Evolutionary conservation across 768 basidiomycete genomes (phyloP), one percentile per base, ranked within the genome.

Genomic region (Psilocybe tampanensis): DNA sequence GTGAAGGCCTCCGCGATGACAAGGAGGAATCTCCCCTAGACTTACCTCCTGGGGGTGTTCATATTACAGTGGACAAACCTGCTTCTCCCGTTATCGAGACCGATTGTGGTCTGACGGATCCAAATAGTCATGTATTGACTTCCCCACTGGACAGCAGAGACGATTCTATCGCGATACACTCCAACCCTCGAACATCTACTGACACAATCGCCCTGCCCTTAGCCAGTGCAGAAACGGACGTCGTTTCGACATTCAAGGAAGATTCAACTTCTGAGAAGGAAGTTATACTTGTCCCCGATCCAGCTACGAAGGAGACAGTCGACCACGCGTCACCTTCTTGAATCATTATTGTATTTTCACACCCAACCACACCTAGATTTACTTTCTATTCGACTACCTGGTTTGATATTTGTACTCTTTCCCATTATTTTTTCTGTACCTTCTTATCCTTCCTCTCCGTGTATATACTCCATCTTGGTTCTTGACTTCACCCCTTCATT

Each of bases 171-270:
- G 42, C 44, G 2, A 44, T 48, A 8, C 23, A 51, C 12, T 19
- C 48, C 2, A 15, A 52, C 34, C 54, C 61, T 44, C 63, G 67
- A 26, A 29, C 60, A 29, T 70, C 69, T n/a, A 64, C 56, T 13
- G 67, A 70, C 19, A 70, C 69, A 18, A 64, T 70, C 41, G 66
- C 66, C 11, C 60, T 60, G 51, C 53, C 61, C 26, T 44, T 41
- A 32, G 32, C 41, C 18, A 12, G 33, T 29, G 32, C 49, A 42
- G 48, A 52, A 44, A n/a, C 49, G 8, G 48, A 47, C 24, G 19
- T 22, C 17, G 9, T 18, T 24, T 6, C 45, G 32, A 23, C 17
- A 29, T 9, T 29, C 9, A 29, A 29, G 17, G 43, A 8, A 8
- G n/a, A 43, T 17, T 42, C 21, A 34, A 21, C 23, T 34, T 9